Evolutionary conservation across 345 rosid genomes (phyloP).

Genomic region (Citrus mangshanensis): DNA sequence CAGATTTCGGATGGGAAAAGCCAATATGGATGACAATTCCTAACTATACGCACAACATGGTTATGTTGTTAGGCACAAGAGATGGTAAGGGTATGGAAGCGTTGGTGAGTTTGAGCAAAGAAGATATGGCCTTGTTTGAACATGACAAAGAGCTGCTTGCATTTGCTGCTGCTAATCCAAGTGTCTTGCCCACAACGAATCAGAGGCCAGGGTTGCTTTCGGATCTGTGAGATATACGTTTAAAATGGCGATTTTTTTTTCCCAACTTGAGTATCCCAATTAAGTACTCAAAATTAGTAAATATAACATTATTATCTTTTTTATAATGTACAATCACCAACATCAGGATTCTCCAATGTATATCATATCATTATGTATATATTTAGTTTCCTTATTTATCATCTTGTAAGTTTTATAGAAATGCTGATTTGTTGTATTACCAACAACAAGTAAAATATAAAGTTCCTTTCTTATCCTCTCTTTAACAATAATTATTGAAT

Average conservation of each 20-base stretch:
- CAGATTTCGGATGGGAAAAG: slow-evolving; percentile 44
- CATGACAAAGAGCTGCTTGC: slow-evolving; percentile 13
- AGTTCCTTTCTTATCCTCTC: no score
- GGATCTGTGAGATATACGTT: background rate
- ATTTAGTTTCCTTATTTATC: background rate
- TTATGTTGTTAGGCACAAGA: slow-evolving; percentile 6
- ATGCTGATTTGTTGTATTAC: background rate
- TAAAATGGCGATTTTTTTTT: no score
- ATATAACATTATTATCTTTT: no score
- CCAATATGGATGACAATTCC: slow-evolving; percentile 32
- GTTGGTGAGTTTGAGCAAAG: slow-evolving; percentile 7
- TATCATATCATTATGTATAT: no score
- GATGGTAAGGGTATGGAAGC: slow-evolving; percentile 33
- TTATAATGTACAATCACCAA: no score
- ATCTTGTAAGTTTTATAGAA: background rate
- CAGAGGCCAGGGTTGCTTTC: background rate
- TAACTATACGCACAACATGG: background rate
- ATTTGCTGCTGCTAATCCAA: slow-evolving; percentile 18
- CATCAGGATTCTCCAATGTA: no score
- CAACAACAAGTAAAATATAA: no score
- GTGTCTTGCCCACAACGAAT: no score
- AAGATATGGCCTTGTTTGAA: slow-evolving; percentile 24
- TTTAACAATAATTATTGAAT: no score
- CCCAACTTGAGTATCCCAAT: no score
- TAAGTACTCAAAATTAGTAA: no score